Base-by-base conservation (phyloP, 108 stramenopile species). In the Cyclotella atomus region DNA sequence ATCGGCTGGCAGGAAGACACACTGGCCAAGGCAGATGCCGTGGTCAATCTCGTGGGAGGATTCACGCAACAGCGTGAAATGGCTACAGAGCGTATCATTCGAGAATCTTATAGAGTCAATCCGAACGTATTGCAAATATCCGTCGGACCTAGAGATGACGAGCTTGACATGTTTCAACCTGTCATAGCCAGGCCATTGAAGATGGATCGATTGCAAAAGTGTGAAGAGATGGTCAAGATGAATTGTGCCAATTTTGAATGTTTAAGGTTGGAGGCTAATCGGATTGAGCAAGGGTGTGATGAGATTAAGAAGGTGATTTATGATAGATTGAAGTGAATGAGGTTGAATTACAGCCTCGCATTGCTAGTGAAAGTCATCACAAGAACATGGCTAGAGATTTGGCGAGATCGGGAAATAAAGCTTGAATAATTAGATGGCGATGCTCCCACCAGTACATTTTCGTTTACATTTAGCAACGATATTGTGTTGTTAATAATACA, bases 11-110 rank as follows among this genome's bases (percentile, higher is more conserved):
- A 89, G 60, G 88, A 92, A 34, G 94, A 95, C 66, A 77, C 87
- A 2, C 44, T 92, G 23, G 54, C 67, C 25, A 75, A 72, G 33
- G 91, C 89, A 25, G 90, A 95, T 61, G 84, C 76, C 14, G 80
- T 92, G 1, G 86, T 95, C 10, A 86, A 91, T 70, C 53, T 90
- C 19, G 84, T 86, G n/a, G 94, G 94, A n/a, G 91, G 89, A 12
- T 92, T 81, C 53, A 94, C 93, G 10, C 62, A 87, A 46, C 93
- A 94, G 75, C 83, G 93, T 14, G 74, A 68, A 73, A 91, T 90
- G 90, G 93, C 89, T 0, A 69, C 85, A 0, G 90, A 94, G 53
- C 68, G 93, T 0, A 55, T 94, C 8, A 87, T 94, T 5, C 70
- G 89, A 43, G 93, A 94, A 66, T 85, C 87, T 0, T 57, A 89